Conservation (phyloP, 2,329 filamentous ascomycete genomes). For the Arthrobotrys iridis region DNA sequence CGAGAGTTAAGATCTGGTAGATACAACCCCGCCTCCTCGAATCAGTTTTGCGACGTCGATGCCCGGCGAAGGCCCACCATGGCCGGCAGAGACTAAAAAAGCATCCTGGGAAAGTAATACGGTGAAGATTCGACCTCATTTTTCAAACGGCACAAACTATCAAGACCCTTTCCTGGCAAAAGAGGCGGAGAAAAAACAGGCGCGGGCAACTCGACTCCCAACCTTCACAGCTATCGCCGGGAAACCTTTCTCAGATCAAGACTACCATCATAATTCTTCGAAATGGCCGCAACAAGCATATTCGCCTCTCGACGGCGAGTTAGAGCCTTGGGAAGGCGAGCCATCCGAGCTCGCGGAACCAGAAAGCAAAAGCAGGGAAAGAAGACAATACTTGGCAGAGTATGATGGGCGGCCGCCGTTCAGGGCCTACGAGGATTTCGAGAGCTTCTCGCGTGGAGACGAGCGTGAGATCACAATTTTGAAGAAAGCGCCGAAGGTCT, state of each 20-base stretch:
- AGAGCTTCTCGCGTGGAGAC: neutral
- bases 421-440: neutral
- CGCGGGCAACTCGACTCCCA: neutral
- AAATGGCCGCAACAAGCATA: neutral
- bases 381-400: neutral
- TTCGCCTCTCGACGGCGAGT: neutral
- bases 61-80: neutral
- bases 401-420: neutral
- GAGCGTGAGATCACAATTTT: neutral
- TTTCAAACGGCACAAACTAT: neutral
- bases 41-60: neutral
- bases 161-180: neutral
- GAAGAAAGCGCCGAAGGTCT: conserved; percentile 20
- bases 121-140: neutral
- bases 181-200: neutral
- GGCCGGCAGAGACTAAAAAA: neutral
- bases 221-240: neutral
- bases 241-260: too few species aligned
- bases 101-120: neutral
- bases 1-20: too few species aligned
- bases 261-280: neutral
- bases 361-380: neutral
- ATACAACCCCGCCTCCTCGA: neutral
- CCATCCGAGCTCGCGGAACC: neutral
- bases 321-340: conserved; percentile 3